Base-by-base conservation (phyloP, 805 yeast genomes). In the Kockiozyma suomiensis region DNA sequence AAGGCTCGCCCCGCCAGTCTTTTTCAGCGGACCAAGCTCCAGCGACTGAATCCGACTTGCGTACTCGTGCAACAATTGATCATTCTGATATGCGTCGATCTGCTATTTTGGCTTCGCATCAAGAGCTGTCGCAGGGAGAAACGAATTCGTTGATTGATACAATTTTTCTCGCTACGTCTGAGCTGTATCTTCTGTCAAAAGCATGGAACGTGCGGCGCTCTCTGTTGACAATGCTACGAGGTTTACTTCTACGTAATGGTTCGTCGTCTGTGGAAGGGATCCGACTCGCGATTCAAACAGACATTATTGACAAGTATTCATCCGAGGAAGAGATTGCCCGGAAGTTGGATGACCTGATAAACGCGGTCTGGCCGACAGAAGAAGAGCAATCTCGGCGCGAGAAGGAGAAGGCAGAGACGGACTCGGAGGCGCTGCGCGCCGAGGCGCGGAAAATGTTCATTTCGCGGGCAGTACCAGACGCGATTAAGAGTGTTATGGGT, bases 181-280 rank as follows among this genome's bases (percentile, higher is more conserved):
- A 66, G 43, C 45, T 66, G 6, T 62, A 62, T 40, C 40, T 67
- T 35, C 57, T 66, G 26, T 67, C 69, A 6, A 66, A 66, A 13
- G 66, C 68, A 17, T 66, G 68, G 68, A 59, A 64, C 26, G 64
- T 66, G 19, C 51, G 68, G 12, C 64, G 68, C 17, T 64, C 68
- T 12, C 48, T 66, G 38, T 46, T 66, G 51, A 64, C 68, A 3
- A 58, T 66, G 59, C 52, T 66, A n/a, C 61, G 68, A 4, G 68
- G 67, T 8, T 50, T 65, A 12, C 47, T 66, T 7, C 55, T 66
- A 23, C 64, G 68, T 10, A 65, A 66, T 42, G 65, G 68, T 4
- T 47, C 57, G 2, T 58, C 67, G 17, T 66, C 68, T 5, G 60
- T 66, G 30, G 68, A 59, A 43, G 67, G 67, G 5, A 63, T 66